Evolutionary conservation across 768 basidiomycete species (phyloP), one percentile per base, ranked within the genome.

Genomic region (Russula sp.): DNA sequence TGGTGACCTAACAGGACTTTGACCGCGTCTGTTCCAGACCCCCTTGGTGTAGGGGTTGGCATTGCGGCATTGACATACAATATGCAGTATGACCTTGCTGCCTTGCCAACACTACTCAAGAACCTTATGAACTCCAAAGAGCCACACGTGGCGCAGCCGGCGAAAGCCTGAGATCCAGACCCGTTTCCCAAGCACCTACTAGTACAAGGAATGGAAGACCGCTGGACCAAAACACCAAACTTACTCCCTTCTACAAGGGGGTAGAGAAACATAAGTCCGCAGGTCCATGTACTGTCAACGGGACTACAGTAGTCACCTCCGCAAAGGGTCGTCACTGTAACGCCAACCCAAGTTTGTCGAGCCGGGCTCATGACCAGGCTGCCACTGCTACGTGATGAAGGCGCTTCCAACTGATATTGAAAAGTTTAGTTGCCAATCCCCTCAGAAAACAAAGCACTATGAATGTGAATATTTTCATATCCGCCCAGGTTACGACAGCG

Each of bases 381-480:
- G 46, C 5, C 44, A 22, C n/a, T 13, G 22, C 11, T n/a, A 48
- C 22, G 11, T 22, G 46, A 22, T 16, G 38, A 40, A 22, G 7
- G 22, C 11, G 10, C n/a, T 46, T 22, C 44, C 44, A 11, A 46
- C 44, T 46, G n/a, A 48, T 11, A 48, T 48, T 11, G 38, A 18
- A 18, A 16, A 18, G 1, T 40, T 40, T 40, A 40, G 38, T 40
- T 18, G 38, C 5, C 16, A 16, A 40, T 6, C 6, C 14, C 6
- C 38, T 40, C 10, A 48, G 46, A 48, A 48, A 48, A 48, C n/a
- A 40, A 6, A 40, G 46, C n/a, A 48, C 46, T 13, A 11, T 22
- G 22, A 16, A 26, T 50, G 49, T 26, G 49, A 50, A 16, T 7
- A 50, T 3, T 46, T 63, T 59, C 62, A 63, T 63, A 18, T 53